Conservation (phyloP, 495 filamentous ascomycete genomes). For the Pyronema omphalodes region DNA sequence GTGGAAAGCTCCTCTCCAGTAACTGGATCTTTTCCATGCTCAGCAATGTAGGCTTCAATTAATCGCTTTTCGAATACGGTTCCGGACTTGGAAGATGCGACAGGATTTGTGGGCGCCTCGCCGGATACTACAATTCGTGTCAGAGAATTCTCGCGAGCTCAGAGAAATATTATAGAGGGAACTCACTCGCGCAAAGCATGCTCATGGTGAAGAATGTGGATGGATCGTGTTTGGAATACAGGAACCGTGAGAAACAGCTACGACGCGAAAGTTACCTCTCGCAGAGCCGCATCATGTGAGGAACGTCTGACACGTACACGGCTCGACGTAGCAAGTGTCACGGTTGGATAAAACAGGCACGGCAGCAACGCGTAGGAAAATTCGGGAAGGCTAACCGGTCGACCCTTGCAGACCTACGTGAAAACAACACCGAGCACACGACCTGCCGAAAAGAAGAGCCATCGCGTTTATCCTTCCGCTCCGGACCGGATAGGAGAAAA, state of each 20-base stretch:
- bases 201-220: conserved; percentile 5
- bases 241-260: not conserved
- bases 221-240: not conserved
- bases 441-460: not conserved
- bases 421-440: not conserved
- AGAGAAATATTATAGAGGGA: not conserved
- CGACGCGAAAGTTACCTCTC: not conserved
- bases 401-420: not conserved
- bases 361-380: not conserved
- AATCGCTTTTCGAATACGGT: conserved; percentile 85
- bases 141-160: conserved; percentile 15
- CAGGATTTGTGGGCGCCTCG: conserved; percentile 86
- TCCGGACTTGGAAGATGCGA: conserved; percentile 88
- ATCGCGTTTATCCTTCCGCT: too few species aligned
- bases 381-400: not conserved
- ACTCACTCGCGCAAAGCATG: conserved; percentile 65
- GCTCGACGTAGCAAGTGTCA: not conserved
- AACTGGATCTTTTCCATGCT: conserved; percentile 86
- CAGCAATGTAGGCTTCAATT: conserved; percentile 83
- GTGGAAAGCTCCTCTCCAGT: conserved; percentile 71
- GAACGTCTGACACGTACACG: not conserved
- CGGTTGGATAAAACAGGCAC: not conserved
- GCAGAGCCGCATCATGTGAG: not conserved
- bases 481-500: too few species aligned
- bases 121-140: conserved; percentile 55